These are phyloP conservation scores for Trichoderma breve DNA, from an alignment of 2,329 filamentous ascomycete species.

Conservation along the genomic window DNA sequence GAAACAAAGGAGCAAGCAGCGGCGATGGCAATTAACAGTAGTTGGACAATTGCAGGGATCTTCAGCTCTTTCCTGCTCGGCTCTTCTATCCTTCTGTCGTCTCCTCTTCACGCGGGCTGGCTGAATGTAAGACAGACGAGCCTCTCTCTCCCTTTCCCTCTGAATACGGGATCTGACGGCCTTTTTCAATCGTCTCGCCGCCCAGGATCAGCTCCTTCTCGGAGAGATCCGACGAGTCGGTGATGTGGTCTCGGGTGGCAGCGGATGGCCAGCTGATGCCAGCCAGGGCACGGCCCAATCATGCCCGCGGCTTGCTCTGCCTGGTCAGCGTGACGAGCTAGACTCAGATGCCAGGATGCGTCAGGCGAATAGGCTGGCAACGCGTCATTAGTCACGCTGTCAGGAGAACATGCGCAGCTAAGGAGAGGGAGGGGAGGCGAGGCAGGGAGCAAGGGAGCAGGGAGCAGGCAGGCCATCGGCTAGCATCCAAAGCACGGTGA, in stretches of 20 bases:
- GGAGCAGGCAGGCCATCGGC: background rate
- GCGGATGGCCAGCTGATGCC: constrained; percentile 16
- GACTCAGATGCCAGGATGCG: constrained; percentile 15
- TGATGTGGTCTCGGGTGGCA: constrained; percentile 6
- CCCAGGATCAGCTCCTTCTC: constrained; percentile 7
- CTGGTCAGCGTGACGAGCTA: constrained; percentile 16
- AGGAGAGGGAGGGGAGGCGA: constrained; percentile 4
- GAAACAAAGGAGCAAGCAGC: background rate
- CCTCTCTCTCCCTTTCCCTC: background rate
- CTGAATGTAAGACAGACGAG: background rate
- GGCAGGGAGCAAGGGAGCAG: background rate
- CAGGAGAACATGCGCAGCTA: constrained; percentile 13
- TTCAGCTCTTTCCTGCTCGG: background rate
- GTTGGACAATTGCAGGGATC: background rate
- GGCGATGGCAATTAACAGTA: background rate
- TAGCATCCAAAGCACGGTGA: background rate
- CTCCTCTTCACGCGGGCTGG: background rate
- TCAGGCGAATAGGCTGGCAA: constrained; percentile 16
- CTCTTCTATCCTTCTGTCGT: background rate
- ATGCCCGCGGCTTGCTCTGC: background rate
- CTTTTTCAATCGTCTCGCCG: constrained; percentile 2
- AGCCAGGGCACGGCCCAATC: constrained; percentile 12
- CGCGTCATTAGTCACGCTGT: constrained; percentile 19
- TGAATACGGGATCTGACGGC: background rate
- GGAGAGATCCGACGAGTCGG: constrained; percentile 18